Base-by-base conservation (phyloP, 2,329 filamentous ascomycete species). In the Nemania serpens region DNA sequence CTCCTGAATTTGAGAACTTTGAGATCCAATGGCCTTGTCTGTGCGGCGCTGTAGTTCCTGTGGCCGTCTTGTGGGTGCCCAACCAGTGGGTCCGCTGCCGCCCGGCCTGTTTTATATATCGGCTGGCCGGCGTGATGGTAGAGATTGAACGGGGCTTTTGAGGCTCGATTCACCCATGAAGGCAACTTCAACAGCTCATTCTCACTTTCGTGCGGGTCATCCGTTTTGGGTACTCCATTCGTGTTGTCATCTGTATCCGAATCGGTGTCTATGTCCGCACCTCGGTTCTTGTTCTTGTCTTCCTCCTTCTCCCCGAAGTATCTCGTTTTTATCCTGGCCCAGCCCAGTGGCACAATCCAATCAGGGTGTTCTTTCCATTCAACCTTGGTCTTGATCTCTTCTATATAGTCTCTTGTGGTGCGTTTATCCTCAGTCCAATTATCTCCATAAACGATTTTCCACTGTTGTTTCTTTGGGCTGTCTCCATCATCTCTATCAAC, bases 31-130 rank as follows among this genome's bases (percentile, higher is more conserved):
- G 45, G 45, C 11, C 45, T 48, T 48, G 43, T 46, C 43, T 46
- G 45, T 48, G 45, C 45, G 45, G 45, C 45, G 9, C 45, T 48
- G 7, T 48, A 48, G 25, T 48, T 48, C n/a, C 45, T 48, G 15
- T 48, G 45, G 45, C 45, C 45, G 25, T 46, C 43, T 29, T 33
- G 22, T 29, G 43, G 43, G 4, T 46, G 43, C n/a, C 43, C 43
- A 10, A 46, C 43, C 4, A 46, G 12, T 15, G 43, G 43, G 29
- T 46, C 43, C 13, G 43, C 43, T 46, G 43, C 43, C 20, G 43
- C 20, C 22, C 43, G 43, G 20, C 43, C 43, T 46, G 43, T 46
- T 46, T 46, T 46, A 12, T 46, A 29, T 46, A 29, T 46, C 12
- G 20, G 3, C 15, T 46, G 43, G 12, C 43, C 43, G 12, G 43